Conservation (phyloP, 129 eudicot genomes). For the Pulicaria dysenterica region DNA sequence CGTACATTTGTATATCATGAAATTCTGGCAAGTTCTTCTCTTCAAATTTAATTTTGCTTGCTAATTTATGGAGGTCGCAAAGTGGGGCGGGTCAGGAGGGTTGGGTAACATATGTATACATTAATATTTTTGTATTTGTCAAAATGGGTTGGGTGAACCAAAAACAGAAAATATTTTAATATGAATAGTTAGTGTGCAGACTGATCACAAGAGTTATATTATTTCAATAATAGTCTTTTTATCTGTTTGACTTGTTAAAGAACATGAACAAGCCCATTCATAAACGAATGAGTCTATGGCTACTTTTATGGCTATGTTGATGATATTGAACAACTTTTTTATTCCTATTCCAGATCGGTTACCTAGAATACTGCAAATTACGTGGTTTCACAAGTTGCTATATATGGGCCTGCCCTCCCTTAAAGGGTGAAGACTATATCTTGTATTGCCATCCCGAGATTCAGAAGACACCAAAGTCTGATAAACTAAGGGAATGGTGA, state of each 20-base stretch:
- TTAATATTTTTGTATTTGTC: no score
- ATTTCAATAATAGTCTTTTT: no score
- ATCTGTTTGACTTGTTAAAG: no score
- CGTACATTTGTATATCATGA: slow-evolving; percentile 98
- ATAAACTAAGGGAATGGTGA: slow-evolving; percentile 93
- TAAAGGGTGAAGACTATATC: slow-evolving; percentile 97
- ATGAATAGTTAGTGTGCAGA: no score
- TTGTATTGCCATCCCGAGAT: slow-evolving; percentile 98
- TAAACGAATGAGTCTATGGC: no score
- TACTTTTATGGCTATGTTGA: background rate
- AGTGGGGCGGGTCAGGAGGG: no score
- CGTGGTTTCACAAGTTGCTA: slow-evolving; percentile 99
- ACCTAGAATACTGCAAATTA: slow-evolving; percentile 78
- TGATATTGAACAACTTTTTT: background rate
- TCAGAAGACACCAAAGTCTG: slow-evolving; percentile 96
- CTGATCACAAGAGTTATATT: no score
- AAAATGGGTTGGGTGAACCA: no score
- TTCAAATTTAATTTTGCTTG: background rate
- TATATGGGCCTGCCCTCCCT: slow-evolving; percentile 99
- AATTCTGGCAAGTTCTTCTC: slow-evolving; percentile 58
- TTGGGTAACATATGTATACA: no score
- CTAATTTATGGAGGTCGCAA: background rate
- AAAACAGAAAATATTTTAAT: no score
- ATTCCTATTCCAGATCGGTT: slow-evolving; percentile 67
- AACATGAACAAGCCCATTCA: no score